Conservation (phyloP, 768 basidiomycete species). For the Chiua virens region DNA sequence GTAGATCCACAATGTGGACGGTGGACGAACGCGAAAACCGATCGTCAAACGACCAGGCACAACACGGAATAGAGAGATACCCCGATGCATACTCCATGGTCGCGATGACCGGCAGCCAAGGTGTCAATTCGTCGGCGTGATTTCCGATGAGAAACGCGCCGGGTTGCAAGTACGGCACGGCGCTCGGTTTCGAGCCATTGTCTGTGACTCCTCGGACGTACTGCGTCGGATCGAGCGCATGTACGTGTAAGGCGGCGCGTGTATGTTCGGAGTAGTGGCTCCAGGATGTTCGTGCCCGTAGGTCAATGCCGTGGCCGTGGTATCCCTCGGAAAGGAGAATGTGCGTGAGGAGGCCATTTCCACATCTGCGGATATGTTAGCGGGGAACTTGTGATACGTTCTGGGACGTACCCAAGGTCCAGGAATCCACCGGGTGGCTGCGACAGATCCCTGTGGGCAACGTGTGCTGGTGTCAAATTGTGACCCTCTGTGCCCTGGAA, state of each 20-base stretch:
- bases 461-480: neutral
- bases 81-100: constrained; percentile 60
- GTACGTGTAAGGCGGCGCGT: constrained; percentile 58
- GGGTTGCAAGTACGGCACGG: constrained; percentile 34
- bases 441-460: constrained; percentile 72
- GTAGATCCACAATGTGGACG: constrained; percentile 24
- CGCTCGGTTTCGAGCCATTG: neutral
- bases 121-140: constrained; percentile 95
- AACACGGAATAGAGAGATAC: constrained; percentile 87
- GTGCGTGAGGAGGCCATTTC: constrained; percentile 90
- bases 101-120: constrained; percentile 87
- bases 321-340: constrained; percentile 87
- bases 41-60: constrained; percentile 77
- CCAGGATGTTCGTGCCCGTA: constrained; percentile 88
- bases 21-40: constrained; percentile 55
- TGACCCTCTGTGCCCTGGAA: neutral
- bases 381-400: neutral
- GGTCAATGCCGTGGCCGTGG: constrained; percentile 78
- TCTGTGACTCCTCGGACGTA: neutral
- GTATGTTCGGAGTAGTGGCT: constrained; percentile 66
- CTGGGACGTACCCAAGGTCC: constrained; percentile 70
- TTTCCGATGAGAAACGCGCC: constrained; percentile 86
- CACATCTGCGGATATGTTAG: constrained; percentile 55
- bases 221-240: constrained; percentile 64
- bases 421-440: constrained; percentile 83